Evolutionary conservation across 108 stramenopile species (phyloP).

Genomic region (Pinguiococcus pyrenoidosus): DNA sequence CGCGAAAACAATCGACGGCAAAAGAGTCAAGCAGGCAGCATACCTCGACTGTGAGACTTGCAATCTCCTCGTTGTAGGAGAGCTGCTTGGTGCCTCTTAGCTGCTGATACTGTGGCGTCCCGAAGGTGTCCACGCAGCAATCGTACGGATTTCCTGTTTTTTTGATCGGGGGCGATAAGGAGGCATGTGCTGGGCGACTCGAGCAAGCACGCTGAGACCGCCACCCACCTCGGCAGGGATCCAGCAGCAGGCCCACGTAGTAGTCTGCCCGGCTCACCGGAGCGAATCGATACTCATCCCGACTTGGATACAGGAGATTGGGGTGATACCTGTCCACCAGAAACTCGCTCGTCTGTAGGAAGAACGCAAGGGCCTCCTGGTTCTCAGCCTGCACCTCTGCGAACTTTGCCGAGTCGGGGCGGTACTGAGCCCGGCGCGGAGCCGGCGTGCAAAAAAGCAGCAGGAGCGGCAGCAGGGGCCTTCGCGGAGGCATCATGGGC

Average conservation of each 20-base stretch:
- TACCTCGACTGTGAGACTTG: too few species aligned
- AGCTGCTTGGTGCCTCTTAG: too few species aligned
- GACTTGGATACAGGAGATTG: slow-evolving; percentile 1
- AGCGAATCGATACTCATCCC: slow-evolving; percentile 8
- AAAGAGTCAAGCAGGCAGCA: slow-evolving; percentile 8
- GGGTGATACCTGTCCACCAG: slow-evolving; percentile 8
- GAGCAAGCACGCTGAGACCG: too few species aligned
- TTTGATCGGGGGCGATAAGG: too few species aligned
- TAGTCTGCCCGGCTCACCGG: slow-evolving; percentile 11
- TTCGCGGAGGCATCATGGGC: too few species aligned
- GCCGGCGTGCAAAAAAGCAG: too few species aligned
- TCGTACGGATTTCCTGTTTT: slow-evolving; percentile 26
- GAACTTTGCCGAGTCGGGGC: neutral
- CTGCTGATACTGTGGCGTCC: slow-evolving; percentile 26
- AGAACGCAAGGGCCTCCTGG: slow-evolving; percentile 5
- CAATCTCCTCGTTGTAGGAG: too few species aligned
- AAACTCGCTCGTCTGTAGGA: slow-evolving; percentile 10
- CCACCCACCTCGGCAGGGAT: too few species aligned
- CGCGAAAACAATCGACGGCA: slow-evolving; percentile 21
- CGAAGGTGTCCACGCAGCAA: slow-evolving; percentile 41
- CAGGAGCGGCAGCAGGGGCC: too few species aligned
- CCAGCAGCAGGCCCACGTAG: slow-evolving; percentile 16
- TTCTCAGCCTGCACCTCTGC: slow-evolving; percentile 4
- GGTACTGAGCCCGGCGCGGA: slow-evolving; percentile 12
- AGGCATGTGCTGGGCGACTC: too few species aligned